Evolutionary conservation across 2,329 filamentous ascomycete genomes (phyloP).

Genomic region (Hypocreales sp.): DNA sequence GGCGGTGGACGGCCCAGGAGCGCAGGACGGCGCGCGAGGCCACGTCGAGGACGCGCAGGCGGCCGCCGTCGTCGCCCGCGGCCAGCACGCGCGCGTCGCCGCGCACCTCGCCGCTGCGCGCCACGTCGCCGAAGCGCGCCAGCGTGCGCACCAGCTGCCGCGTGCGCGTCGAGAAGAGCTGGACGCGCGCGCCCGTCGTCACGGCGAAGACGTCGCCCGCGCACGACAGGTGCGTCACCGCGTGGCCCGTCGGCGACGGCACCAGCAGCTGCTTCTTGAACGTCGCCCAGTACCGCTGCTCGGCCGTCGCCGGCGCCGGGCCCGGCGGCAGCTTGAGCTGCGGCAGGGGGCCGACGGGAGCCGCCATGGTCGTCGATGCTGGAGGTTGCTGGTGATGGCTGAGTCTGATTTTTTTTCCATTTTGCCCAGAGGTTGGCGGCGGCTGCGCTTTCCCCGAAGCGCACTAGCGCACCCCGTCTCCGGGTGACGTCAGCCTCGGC

Average conservation of each 20-base stretch:
- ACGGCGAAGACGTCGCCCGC: slow-evolving; percentile 69
- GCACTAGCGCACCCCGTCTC: too few relatives aligned
- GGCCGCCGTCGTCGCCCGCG: slow-evolving; percentile 80
- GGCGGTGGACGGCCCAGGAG: slow-evolving; percentile 89
- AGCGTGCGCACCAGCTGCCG: slow-evolving; percentile 89
- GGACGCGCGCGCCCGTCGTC: slow-evolving; percentile 84
- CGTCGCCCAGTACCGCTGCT: slow-evolving; percentile 91
- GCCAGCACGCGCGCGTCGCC: slow-evolving; percentile 79
- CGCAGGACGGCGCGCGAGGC: slow-evolving; percentile 78
- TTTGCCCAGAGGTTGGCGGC: too few relatives aligned
- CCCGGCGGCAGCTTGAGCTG: slow-evolving; percentile 72
- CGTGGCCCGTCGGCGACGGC: slow-evolving; percentile 77
- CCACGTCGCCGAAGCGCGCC: slow-evolving; percentile 82
- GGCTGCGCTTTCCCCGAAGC: too few relatives aligned
- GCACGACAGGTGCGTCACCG: slow-evolving; percentile 80
- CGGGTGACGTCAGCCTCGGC: too few relatives aligned
- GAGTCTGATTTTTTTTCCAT: slow-evolving; percentile 16
- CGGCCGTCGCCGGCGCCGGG: slow-evolving; percentile 69
- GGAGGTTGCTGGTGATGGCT: slow-evolving; percentile 9
- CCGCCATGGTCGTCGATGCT: slow-evolving; percentile 48
- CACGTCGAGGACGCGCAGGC: slow-evolving; percentile 91
- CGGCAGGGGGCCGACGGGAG: slow-evolving; percentile 66
- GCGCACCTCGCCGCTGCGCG: slow-evolving; percentile 76
- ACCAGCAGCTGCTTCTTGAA: slow-evolving; percentile 88
- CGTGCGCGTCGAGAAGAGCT: slow-evolving; percentile 85